phyloP scores from a whole-genome alignment of 331 rosid genomes.

The Phaseolus coccineus region DNA sequence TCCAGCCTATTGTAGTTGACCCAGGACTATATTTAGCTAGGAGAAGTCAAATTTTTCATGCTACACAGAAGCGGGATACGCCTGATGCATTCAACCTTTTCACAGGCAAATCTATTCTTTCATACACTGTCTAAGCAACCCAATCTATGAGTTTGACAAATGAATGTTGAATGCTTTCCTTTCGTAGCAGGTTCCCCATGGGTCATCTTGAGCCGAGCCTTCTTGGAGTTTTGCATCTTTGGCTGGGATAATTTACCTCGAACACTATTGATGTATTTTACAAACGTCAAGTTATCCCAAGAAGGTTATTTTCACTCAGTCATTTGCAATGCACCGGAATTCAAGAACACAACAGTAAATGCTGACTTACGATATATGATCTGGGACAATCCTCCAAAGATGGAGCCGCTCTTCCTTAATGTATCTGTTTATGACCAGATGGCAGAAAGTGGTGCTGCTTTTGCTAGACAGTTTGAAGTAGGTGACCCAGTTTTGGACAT shows the following conservation, averaged over 20 bases:
- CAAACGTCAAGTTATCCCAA: constrained; percentile 68
- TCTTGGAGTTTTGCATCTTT: constrained; percentile 69
- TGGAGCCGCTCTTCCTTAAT: constrained; percentile 71
- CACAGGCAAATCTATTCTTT: constrained; percentile 63
- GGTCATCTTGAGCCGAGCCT: constrained; percentile 73
- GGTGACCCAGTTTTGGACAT: constrained; percentile 67
- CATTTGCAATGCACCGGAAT: constrained; percentile 73
- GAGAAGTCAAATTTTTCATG: constrained; percentile 81
- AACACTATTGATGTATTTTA: constrained; percentile 74
- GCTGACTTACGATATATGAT: constrained; percentile 72
- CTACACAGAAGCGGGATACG: constrained; percentile 73
- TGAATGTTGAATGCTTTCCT: constrained; percentile 35
- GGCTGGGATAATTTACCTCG: constrained; percentile 92
- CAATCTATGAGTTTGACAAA: not conserved
- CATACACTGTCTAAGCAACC: constrained; percentile 16
- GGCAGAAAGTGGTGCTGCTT: constrained; percentile 74
- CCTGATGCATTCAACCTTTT: constrained; percentile 78
- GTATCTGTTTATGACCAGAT: constrained; percentile 62
- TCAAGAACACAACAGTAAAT: constrained; percentile 74
- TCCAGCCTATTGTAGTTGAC: constrained; percentile 79
- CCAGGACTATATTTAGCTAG: constrained; percentile 71
- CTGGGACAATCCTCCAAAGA: constrained; percentile 81
- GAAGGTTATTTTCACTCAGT: constrained; percentile 86
- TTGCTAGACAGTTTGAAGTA: constrained; percentile 65
- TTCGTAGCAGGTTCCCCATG: constrained; percentile 81